Evolutionary conservation across 176 grass and related monocot genomes (phyloP).

Genomic region (sorghum (Sorghum bicolor)): Sorghum_bicolor_NCBIv3 NC_012878.2:56080501-56081000

Average conservation of each 20-base stretch:
- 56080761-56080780: conserved; percentile 57
- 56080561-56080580: conserved; percentile 64
- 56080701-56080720: conserved; percentile 1
- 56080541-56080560: conserved; percentile 72
- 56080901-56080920: not conserved
- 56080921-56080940: conserved; percentile 20
- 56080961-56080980: conserved; percentile 57
- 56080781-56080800: conserved; percentile 57
- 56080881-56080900: not conserved
- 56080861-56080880: not conserved
- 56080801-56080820: conserved; percentile 66
- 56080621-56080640: conserved; percentile 63
- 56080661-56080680: not conserved
- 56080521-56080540: not conserved
- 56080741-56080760: conserved; percentile 27
- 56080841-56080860: not conserved
- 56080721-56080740: conserved; percentile 68
- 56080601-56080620: conserved; percentile 75
- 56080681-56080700: not conserved
- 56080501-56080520: not conserved
- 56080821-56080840: conserved; percentile 46
- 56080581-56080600: conserved; percentile 46
- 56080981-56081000: conserved; percentile 66
- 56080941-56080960: conserved; percentile 53
- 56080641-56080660: not conserved